A percentile compares a stretch with the other conserved stretches of the same genome.
These are phyloP conservation scores for Diplosphaera chodatii DNA, from an alignment of 139 green algal species.

Conservation along the genomic window DNA sequence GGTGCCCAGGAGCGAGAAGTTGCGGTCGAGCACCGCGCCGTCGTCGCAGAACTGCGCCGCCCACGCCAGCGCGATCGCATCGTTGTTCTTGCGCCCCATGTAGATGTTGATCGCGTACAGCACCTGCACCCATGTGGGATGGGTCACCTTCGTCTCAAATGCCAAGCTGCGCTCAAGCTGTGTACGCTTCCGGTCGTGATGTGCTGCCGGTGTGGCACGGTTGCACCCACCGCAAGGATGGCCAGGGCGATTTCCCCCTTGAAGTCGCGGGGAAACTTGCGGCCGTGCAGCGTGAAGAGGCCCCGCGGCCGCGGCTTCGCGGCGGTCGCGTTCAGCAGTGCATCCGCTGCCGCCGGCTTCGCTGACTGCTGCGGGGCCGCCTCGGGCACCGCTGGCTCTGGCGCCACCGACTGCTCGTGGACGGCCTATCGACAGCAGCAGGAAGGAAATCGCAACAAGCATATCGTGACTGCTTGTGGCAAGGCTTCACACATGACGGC, in stretches of 20 bases:
- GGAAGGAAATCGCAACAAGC: no score
- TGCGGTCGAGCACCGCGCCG: conserved; percentile 12
- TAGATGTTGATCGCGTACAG: background rate
- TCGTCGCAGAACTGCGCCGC: conserved; percentile 1
- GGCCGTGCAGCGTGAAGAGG: background rate
- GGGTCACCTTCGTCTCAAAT: no score
- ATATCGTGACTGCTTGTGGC: no score
- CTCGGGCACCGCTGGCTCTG: background rate
- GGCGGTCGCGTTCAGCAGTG: background rate
- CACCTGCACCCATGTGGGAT: background rate
- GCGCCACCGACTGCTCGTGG: background rate
- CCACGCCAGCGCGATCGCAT: conserved; percentile 9
- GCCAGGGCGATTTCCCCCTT: background rate
- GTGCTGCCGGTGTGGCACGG: no score
- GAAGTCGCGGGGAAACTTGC: background rate
- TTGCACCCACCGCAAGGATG: background rate
- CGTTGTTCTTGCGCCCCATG: background rate
- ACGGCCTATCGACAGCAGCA: background rate
- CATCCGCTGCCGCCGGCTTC: no score
- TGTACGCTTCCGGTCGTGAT: no score
- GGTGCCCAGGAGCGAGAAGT: conserved; percentile 5
- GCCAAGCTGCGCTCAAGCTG: no score
- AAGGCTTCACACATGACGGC: no score
- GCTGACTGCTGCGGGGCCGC: background rate
- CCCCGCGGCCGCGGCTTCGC: no score